Base-by-base conservation (phyloP, 306 rosid species). In the Cajanus cajan region DNA sequence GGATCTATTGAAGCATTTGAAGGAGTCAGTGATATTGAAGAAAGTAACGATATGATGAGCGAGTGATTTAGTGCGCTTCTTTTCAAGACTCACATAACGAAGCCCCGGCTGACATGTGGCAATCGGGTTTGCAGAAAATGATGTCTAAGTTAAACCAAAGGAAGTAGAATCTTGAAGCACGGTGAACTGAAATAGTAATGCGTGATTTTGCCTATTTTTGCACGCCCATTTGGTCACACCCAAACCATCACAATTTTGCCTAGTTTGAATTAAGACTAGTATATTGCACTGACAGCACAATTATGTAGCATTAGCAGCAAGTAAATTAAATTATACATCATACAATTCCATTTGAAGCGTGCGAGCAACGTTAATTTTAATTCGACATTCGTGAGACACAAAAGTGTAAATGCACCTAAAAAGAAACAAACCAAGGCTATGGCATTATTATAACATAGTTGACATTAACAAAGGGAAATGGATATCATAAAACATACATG, bases 11-110 rank as follows among this genome's bases (percentile, higher is more conserved):
- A 61, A 16, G 79, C 65, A 11, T 76, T 77, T 66, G 90, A 50
- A 2, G 85, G 77, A 40, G 80, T 78, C 31, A 55, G 80, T 57
- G 86, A 86, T 31, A 75, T 67, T 28, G 90, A 80, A 76, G 87
- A 47, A 47, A 77, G 77, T 21, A 86, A 82, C 24, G 88, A 64
- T 75, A 50, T 64, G 87, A 87, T 78, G 40, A 19, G 31, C 2
- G 77, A 69, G 37, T 69, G 77, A 78, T 19, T 15, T 4, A 22
- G 45, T 16, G 22, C 37, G 37, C 37, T 28, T 3, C 2, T 28
- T 28, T 28, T 28, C 31, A 1, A n/a, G n/a, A 28, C 31, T 28
- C 31, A 1, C 31, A 28, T 28, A 28, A 28, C 31, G 31, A 28
- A 28, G 31, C 31, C 31, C 31, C 31, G 3, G 31, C 31, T 28